phyloP scores from a whole-genome alignment of 768 basidiomycete species.

The Suillus variegatus region DNA sequence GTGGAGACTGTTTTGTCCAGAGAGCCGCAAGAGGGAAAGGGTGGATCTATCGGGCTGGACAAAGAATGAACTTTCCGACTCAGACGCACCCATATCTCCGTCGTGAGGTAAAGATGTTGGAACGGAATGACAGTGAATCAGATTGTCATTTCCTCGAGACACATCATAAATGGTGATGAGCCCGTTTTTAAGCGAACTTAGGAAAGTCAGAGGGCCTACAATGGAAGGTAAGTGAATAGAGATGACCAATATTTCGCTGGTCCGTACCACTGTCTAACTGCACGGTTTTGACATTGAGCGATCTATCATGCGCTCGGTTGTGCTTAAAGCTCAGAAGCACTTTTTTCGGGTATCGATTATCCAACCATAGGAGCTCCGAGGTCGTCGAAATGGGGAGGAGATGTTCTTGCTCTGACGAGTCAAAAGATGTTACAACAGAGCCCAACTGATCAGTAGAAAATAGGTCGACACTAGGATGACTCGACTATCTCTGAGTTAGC shows the following conservation, averaged over 20 bases:
- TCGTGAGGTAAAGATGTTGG: conserved; percentile 42
- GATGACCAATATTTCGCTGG: neutral
- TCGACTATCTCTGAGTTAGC: conserved; percentile 31
- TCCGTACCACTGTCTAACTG: conserved; percentile 34
- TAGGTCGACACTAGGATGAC: conserved; percentile 27
- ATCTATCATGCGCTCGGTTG: conserved; percentile 58
- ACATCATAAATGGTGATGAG: conserved; percentile 69
- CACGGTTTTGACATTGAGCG: conserved; percentile 47
- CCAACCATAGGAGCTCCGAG: conserved; percentile 67
- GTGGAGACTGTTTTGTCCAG: conserved; percentile 47
- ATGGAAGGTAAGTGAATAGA: conserved; percentile 6
- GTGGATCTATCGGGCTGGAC: conserved; percentile 30
- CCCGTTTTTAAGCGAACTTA: conserved; percentile 61
- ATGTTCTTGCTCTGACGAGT: conserved; percentile 42
- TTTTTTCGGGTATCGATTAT: conserved; percentile 54
- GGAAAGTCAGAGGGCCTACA: conserved; percentile 51
- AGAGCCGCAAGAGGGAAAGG: conserved; percentile 47
- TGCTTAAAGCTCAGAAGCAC: conserved; percentile 68
- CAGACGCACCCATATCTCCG: conserved; percentile 24
- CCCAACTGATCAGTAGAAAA: conserved; percentile 35
- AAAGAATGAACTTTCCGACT: conserved; percentile 34
- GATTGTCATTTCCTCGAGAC: conserved; percentile 36
- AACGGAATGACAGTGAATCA: conserved; percentile 44
- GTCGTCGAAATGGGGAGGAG: conserved; percentile 62
- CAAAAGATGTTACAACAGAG: conserved; percentile 56